A percentile compares a stretch with the other conserved stretches of the same genome.
These are phyloP conservation scores for Leucocoprinus birnbaumii DNA, from an alignment of 768 basidiomycete genomes.

Conservation along the genomic window DNA sequence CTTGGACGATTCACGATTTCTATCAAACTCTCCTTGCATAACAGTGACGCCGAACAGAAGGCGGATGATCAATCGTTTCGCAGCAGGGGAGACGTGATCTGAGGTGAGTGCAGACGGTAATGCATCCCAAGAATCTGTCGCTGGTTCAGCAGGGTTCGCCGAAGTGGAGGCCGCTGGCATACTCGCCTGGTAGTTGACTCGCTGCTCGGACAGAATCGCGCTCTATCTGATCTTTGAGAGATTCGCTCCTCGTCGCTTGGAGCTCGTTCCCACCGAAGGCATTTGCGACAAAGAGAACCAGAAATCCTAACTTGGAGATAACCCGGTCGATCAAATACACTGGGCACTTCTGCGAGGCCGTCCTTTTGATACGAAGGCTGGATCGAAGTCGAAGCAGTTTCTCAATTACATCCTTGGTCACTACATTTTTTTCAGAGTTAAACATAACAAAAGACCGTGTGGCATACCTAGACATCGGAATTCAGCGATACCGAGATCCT, in stretches of 20 bases:
- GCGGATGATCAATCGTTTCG: conserved; percentile 54
- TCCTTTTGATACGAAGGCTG: neutral
- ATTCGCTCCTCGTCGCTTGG: conserved; percentile 16
- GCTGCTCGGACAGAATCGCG: conserved; percentile 57
- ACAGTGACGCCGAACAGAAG: conserved; percentile 56
- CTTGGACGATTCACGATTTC: neutral
- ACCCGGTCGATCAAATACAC: neutral
- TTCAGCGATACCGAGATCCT: neutral
- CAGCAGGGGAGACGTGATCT: conserved; percentile 51
- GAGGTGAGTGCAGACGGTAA: conserved; percentile 45
- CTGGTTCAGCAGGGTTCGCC: neutral
- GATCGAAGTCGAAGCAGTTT: conserved; percentile 8
- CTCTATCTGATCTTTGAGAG: conserved; percentile 37
- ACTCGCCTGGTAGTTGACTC: conserved; percentile 63
- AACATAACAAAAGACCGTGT: neutral
- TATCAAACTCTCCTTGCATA: conserved; percentile 39
- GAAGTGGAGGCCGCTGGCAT: neutral
- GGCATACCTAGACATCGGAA: neutral
- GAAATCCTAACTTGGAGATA: conserved; percentile 5
- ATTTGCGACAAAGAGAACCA: conserved; percentile 13
- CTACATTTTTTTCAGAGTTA: neutral
- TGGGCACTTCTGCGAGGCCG: neutral
- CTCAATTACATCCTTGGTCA: conserved; percentile 12
- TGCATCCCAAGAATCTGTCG: conserved; percentile 53
- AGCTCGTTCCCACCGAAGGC: neutral